Evolutionary conservation across 495 filamentous ascomycete species (phyloP), one percentile per base, ranked within the genome.

Genomic region (Penicillium diatomitis): DNA sequence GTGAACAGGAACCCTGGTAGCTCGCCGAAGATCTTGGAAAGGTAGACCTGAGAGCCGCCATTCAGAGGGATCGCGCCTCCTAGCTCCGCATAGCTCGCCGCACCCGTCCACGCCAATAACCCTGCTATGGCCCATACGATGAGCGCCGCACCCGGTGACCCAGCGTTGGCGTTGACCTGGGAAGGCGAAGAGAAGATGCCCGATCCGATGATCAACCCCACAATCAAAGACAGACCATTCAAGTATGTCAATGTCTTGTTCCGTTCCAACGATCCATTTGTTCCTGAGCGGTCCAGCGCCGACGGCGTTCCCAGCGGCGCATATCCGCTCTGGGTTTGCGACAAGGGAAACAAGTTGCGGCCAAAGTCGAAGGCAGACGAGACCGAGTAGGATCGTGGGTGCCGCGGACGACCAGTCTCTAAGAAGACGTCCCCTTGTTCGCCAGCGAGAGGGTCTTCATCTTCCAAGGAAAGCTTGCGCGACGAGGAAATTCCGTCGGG

Each of bases 1-100:
- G 88, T 90, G 66, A 95, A 98, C 20, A 96, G 72, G 56, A 98
- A 98, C 1, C 91, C 90, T 5, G 82, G 76, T 49, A 92, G 65
- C 67, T 97, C 94, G 12, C 91, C 92, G 67, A 95, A 96, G 51
- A 96, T 97, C 67, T 97, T 96, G 36, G 86, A 80, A 9, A 98
- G 73, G 59, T 98, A 98, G 1, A 90, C 82, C 65, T 96, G 92
- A 38, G 90, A 78, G 4, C 92, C 94, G 10, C 92, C 92, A 67
- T 97, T 98, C 30, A 98, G 68, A 5, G 92, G 92, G 41, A 98
- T 97, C 0, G 92, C 90, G 10, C 92, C 91, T 41, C 92, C 92
- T 8, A 98, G 74, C 71, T 98, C 92, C 10, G 92, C 94, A 67
- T 96, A 98, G 58, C 87, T 94, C 10, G 94, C 87, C 3, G 90